Base-by-base conservation (phyloP, 768 basidiomycete genomes). In the Fomitopsis serialis region DNA sequence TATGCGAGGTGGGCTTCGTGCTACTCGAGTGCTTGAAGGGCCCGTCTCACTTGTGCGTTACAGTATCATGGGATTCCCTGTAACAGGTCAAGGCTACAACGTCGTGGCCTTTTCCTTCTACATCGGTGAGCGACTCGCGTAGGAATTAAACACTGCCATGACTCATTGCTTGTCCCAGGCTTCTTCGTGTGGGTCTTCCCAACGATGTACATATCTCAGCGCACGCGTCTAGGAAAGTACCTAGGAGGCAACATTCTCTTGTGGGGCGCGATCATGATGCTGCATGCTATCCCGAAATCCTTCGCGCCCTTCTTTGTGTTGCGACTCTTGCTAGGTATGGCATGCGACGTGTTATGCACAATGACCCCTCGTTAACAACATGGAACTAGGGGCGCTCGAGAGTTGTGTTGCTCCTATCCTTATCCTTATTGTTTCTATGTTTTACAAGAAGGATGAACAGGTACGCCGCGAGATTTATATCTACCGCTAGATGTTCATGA, bases 361-460 rank as follows among this genome's bases (percentile, higher is more conserved):
- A n/a, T n/a, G n/a, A n/a, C n/a, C n/a, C n/a, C 22, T 23, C 23
- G 13, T 48, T 10, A 4, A 32, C 2, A 36, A 19, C 35, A n/a
- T 2, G 9, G 5, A 1, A 29, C 17, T 17, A 85, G 83, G 84
- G 21, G 82, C 85, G 83, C 79, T 79, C 56, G 84, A 87, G 63
- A 77, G 76, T 57, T 84, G 83, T 59, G 85, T 85, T 17, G 77
- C 81, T 3, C 85, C 84, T 0, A 80, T 75, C 54, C 70, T 85
- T 32, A 80, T 86, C 63, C 67, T 85, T 47, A 75, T 85, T 27
- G 73, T 84, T 36, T 78, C 80, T 8, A 82, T 84, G 78, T 86
- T 85, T 59, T 85, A 85, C 68, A 81, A 79, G 70, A 85, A 84
- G 67, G 69, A 82, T 53, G 84, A 85, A 58, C 82, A 85, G 71